Evolutionary conservation across 108 stramenopile genomes (phyloP).

Genomic region (Nitzschia sp.): DNA sequence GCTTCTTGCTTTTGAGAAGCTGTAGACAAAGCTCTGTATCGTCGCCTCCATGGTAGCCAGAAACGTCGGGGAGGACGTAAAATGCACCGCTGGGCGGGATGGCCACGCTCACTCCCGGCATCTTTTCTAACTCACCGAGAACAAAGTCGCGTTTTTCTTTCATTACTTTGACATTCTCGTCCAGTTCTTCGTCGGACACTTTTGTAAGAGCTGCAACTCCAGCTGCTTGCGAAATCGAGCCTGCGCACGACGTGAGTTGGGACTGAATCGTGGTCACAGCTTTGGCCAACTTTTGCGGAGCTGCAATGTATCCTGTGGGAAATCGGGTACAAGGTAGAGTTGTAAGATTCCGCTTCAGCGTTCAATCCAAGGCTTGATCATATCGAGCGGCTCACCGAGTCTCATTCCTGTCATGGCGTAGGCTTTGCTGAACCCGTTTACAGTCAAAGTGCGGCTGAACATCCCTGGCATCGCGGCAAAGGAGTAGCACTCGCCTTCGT

Average conservation of each 20-base stretch:
- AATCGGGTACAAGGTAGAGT: not conserved
- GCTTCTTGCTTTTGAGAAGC: conserved; percentile 77
- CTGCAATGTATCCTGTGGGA: conserved; percentile 83
- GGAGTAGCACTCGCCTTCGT: conserved; percentile 77
- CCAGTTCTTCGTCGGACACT: conserved; percentile 74
- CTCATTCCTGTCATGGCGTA: conserved; percentile 98
- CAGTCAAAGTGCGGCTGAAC: conserved; percentile 85
- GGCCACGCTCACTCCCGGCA: conserved; percentile 61
- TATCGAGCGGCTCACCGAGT: conserved; percentile 33
- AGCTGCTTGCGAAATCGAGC: conserved; percentile 92
- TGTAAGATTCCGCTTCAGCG: not conserved
- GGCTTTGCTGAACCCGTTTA: conserved; percentile 96
- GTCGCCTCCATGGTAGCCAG: conserved; percentile 76
- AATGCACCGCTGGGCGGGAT: conserved; percentile 92
- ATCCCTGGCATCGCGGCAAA: conserved; percentile 85
- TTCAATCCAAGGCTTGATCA: not conserved
- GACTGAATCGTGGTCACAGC: conserved; percentile 86
- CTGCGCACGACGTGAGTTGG: conserved; percentile 94
- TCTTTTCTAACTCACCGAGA: conserved; percentile 61
- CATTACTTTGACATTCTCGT: conserved; percentile 74
- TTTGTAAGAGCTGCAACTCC: conserved; percentile 85
- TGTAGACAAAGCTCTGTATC: conserved; percentile 86
- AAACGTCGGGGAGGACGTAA: conserved; percentile 94
- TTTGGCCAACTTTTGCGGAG: conserved; percentile 65
- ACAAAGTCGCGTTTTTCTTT: conserved; percentile 88